phyloP scores from a whole-genome alignment of 2,329 filamentous ascomycete genomes.

The Neoarthrinium moseri region DNA sequence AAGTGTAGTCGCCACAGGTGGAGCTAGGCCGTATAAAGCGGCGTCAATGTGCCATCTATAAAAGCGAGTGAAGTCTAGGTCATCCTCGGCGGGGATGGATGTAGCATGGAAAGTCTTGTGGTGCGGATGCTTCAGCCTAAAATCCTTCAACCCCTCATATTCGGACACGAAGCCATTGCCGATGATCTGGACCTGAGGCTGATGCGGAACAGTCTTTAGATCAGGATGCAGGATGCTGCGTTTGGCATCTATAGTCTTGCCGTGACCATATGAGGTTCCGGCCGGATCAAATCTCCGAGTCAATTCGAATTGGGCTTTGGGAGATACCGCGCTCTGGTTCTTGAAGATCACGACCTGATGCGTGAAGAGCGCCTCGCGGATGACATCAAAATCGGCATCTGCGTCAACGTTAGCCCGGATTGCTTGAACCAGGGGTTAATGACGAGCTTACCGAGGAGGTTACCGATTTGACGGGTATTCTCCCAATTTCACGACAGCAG shows the following conservation, averaged over 20 bases:
- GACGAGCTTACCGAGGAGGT: constrained; percentile 51
- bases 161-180: constrained; percentile 69
- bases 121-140: constrained; percentile 71
- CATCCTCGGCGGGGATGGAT: constrained; percentile 53
- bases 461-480: constrained; percentile 55
- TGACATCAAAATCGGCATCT: constrained; percentile 64
- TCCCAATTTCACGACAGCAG: constrained; percentile 7
- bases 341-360: constrained; percentile 72
- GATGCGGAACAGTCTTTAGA: constrained; percentile 76
- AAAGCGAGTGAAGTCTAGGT: constrained; percentile 54
- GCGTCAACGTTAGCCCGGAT: constrained; percentile 17
- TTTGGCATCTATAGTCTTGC: constrained; percentile 67
- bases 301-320: constrained; percentile 71
- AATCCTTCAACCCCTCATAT: constrained; percentile 69
- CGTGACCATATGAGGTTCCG: constrained; percentile 68
- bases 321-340: constrained; percentile 60
- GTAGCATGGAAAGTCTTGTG: constrained; percentile 74
- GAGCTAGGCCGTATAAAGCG: constrained; percentile 72
- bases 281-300: constrained; percentile 72
- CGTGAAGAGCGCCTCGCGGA: constrained; percentile 65
- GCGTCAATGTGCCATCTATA: constrained; percentile 83
- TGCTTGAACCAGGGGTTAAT: too few species aligned
- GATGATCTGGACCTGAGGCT: constrained; percentile 79
- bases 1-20: constrained; percentile 70
- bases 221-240: constrained; percentile 72